Evolutionary conservation across 1,284 basidiomycete species (phyloP).

Genomic region (Rugosomyces carneus): DNA sequence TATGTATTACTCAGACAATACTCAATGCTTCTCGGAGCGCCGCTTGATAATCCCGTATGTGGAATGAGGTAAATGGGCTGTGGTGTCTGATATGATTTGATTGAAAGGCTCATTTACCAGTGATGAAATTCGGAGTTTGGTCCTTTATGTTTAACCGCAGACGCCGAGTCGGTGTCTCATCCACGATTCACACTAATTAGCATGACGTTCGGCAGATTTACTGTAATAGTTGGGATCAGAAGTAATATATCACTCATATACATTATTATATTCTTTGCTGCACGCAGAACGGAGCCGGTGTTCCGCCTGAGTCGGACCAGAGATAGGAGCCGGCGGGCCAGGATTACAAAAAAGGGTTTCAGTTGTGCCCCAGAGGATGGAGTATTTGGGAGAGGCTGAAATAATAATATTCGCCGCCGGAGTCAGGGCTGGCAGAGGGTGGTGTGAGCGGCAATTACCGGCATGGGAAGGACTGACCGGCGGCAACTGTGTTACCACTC

Average conservation of each 20-base stretch:
- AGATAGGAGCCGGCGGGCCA: slow-evolving; percentile 14
- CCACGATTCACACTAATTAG: no score
- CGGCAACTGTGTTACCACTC: slow-evolving; percentile 19
- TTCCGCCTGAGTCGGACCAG: slow-evolving; percentile 2
- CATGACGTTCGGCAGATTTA: no score
- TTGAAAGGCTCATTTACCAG: neutral
- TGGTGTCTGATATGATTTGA: slow-evolving; percentile 4
- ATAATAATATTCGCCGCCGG: slow-evolving; percentile 23
- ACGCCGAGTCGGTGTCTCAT: neutral
- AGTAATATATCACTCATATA: no score
- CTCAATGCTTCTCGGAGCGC: neutral
- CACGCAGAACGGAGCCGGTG: neutral
- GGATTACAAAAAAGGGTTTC: neutral
- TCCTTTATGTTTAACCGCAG: neutral
- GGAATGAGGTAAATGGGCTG: neutral
- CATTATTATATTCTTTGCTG: no score
- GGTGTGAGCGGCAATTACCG: slow-evolving; percentile 19
- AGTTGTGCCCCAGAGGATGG: neutral
- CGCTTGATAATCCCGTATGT: neutral
- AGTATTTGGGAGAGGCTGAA: neutral
- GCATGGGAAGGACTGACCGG: slow-evolving; percentile 12
- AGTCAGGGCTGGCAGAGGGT: slow-evolving; percentile 20
- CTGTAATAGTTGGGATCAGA: no score
- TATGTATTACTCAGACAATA: neutral
- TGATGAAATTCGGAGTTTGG: neutral